These are phyloP conservation scores for Podila epigama DNA, from an alignment of 192 early-diverging fungal genomes.

Conservation along the genomic window DNA sequence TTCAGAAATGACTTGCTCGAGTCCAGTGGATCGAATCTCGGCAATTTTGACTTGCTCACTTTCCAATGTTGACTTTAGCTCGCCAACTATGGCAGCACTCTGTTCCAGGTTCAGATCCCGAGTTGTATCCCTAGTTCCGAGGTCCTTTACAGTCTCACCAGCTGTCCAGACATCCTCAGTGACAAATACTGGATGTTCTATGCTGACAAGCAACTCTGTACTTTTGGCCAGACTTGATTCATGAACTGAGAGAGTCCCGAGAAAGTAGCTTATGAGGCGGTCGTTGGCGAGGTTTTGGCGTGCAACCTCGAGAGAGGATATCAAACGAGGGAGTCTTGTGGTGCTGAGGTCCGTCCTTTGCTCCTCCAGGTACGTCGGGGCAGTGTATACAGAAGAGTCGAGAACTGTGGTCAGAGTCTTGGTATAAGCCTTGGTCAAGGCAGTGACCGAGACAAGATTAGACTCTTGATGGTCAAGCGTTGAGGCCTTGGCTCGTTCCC, in stretches of 20 bases:
- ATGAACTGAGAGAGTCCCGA: constrained; percentile 8
- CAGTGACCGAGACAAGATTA: constrained; percentile 16
- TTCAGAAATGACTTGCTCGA: constrained; percentile 14
- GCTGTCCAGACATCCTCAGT: constrained; percentile 32
- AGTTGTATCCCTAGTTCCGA: constrained; percentile 12
- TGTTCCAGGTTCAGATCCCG: constrained; percentile 25
- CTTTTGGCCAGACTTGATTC: constrained; percentile 21
- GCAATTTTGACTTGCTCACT: constrained; percentile 22
- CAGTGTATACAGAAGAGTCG: constrained; percentile 15
- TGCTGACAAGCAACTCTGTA: constrained; percentile 20
- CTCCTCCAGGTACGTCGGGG: constrained; percentile 17
- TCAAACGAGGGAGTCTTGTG: constrained; percentile 8
- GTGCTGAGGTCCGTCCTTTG: constrained; percentile 2
- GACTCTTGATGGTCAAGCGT: constrained; percentile 27
- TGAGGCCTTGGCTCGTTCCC: constrained; percentile 17
- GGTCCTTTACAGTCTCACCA: constrained; percentile 12
- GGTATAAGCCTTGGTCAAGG: constrained; percentile 15
- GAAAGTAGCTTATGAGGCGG: constrained; percentile 16
- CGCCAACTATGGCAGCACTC: background rate
- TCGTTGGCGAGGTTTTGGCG: constrained; percentile 25
- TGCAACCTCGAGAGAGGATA: background rate
- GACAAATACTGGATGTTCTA: constrained; percentile 19
- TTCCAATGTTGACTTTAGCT: constrained; percentile 14
- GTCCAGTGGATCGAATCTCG: constrained; percentile 8
- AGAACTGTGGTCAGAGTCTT: constrained; percentile 9